These are phyloP conservation scores for Citrullus colocynthis DNA, from an alignment of 306 rosid species.

Conservation along the genomic window DNA sequence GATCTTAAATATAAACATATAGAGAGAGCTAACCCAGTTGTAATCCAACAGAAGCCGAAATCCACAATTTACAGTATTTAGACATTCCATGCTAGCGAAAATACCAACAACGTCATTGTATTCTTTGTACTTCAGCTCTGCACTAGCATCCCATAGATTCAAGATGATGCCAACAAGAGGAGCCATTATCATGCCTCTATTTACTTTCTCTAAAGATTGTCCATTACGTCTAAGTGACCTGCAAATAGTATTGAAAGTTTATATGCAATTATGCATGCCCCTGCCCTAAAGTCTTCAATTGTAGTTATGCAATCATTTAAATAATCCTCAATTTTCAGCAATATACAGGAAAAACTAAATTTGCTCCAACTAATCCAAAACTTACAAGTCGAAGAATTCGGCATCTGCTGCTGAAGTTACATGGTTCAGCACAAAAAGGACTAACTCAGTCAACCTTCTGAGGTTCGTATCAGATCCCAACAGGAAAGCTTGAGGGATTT, in stretches of 20 bases:
- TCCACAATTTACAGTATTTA: conserved; percentile 59
- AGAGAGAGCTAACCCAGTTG: conserved; percentile 61
- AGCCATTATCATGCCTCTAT: conserved; percentile 86
- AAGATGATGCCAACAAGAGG: conserved; percentile 82
- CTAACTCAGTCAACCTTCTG: conserved; percentile 79
- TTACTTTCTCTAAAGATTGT: conserved; percentile 71
- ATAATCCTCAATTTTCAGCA: not conserved
- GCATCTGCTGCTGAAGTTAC: conserved; percentile 71
- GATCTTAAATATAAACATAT: not conserved
- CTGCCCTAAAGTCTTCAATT: not conserved
- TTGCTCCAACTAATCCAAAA: conserved; percentile 10
- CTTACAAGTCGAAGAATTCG: conserved; percentile 90
- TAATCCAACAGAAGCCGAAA: conserved; percentile 77
- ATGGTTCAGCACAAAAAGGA: conserved; percentile 77
- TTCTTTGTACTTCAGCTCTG: conserved; percentile 36
- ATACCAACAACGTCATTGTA: conserved; percentile 64
- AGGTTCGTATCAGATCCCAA: conserved; percentile 80
- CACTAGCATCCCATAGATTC: conserved; percentile 69
- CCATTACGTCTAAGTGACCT: conserved; percentile 74
- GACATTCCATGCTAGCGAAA: conserved; percentile 89
- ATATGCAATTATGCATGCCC: not conserved
- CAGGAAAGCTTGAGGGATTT: conserved; percentile 85
- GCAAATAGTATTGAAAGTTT: conserved; percentile 11
- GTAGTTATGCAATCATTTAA: not conserved
- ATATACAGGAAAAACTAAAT: not conserved